Base-by-base conservation (phyloP, 345 rosid genomes). In the Psidium friedrichsthalianum region DNA sequence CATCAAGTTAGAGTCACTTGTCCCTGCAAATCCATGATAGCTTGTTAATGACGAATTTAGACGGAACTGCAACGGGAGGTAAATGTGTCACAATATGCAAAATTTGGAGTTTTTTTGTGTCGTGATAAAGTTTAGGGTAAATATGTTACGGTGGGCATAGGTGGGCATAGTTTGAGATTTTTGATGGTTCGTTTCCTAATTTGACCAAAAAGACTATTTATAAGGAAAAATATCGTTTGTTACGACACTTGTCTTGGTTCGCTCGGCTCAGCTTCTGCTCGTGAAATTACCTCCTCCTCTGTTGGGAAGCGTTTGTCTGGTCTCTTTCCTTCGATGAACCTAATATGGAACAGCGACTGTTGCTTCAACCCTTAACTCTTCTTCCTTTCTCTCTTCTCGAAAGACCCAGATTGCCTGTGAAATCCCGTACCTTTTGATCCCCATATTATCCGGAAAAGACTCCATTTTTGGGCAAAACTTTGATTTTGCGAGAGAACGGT, bases 391-490 rank as follows among this genome's bases (percentile, higher is more conserved):
- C 78, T 69, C 78, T 69, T 69, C 47, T 69, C 44, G 12, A 69
- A 69, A 69, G 49, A 52, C 29, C 84, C 58, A 58, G 83, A 56
- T 82, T 14, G 51, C 47, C 85, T 20, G 29, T 42, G 11, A 76
- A 32, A 55, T 29, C 85, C 1, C 78, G 54, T 44, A 56, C 56
- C 32, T 76, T 56, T 29, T 29, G 53, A 29, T 83, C 52, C 76
- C 76, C 44, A 15, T 36, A 4, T 69, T 40, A 32, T 69, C 44
- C 55, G 54, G 83, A 53, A n/a, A 83, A 86, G 82, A 81, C 88
- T 24, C 36, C 96, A 74, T 94, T 95, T 85, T 89, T 87, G 85
- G 99, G 99, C 3, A 88, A 92, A 88, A 84, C 90, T 82, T 87
- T 93, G 93, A 87, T 87, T 86, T 85, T 92, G 90, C 91, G 93